Percentiles rank a stretch among this genome's conserved stretches.
Evolutionary conservation across 192 early-diverging fungal species (phyloP).

Genomic region (Linnemannia hyalina): DNA sequence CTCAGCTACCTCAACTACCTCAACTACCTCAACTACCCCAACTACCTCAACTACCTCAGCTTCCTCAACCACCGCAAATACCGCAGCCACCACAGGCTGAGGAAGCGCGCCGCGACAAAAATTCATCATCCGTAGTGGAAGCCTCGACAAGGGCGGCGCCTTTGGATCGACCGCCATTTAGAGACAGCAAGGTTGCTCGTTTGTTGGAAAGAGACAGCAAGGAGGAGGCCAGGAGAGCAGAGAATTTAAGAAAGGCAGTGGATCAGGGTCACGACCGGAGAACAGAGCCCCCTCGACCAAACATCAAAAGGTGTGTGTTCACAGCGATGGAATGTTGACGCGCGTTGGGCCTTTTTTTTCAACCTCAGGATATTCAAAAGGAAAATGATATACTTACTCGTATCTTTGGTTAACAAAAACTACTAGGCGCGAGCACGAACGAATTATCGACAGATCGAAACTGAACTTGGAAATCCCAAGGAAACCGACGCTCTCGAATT

Average conservation of each 20-base stretch:
- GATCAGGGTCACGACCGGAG: conserved; percentile 32
- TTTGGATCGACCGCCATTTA: neutral
- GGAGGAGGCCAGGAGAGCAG: neutral
- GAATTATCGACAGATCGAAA: conserved; percentile 44
- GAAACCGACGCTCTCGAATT: conserved; percentile 27
- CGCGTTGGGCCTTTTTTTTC: neutral
- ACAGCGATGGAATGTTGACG: neutral
- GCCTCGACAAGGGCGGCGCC: neutral
- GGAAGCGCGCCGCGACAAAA: neutral
- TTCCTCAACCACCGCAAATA: neutral
- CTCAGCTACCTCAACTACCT: neutral
- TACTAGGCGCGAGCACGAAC: conserved; percentile 40
- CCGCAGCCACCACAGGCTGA: neutral
- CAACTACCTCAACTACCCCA: neutral
- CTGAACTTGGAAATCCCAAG: conserved; percentile 51
- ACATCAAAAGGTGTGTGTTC: conserved; percentile 19
- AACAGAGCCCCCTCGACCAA: conserved; percentile 12
- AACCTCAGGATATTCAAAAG: too few relatives aligned
- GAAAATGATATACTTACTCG: neutral
- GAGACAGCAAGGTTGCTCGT: neutral
- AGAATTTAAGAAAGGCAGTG: neutral
- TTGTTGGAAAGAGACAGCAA: neutral
- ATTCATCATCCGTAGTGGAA: neutral
- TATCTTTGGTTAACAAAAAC: neutral
- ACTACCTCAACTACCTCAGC: neutral